A percentile compares a stretch with the other conserved stretches of the same genome.
Evolutionary conservation across 768 basidiomycete genomes (phyloP).

Genomic region (Mycena crocata): DNA sequence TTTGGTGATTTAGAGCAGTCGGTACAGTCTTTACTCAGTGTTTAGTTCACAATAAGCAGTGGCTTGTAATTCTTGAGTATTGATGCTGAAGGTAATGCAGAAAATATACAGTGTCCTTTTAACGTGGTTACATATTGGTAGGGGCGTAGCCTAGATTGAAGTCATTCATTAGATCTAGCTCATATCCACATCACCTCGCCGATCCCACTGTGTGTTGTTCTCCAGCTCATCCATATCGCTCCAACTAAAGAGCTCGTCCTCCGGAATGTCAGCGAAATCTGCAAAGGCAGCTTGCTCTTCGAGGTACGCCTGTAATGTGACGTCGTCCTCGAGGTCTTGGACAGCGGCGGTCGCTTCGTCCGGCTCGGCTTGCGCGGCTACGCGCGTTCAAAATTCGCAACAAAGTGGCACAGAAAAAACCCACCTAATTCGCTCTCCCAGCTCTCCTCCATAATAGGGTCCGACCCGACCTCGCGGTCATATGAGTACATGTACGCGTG

Average conservation of each 20-base stretch:
- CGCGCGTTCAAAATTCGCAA: neutral
- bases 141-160: conserved; percentile 7
- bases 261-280: conserved; percentile 30
- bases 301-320: conserved; percentile 20
- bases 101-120: neutral
- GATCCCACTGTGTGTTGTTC: neutral
- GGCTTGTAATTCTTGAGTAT: too few relatives aligned
- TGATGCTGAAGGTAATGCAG: neutral
- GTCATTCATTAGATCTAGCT: conserved; percentile 23
- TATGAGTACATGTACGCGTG: conserved; percentile 32
- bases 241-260: conserved; percentile 29
- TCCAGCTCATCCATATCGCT: conserved; percentile 9
- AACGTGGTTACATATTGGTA: neutral
- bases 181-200: conserved; percentile 11
- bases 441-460: conserved; percentile 19
- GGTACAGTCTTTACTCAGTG: too few relatives aligned
- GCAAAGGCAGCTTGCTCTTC: conserved; percentile 28
- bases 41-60: neutral
- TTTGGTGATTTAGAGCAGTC: too few relatives aligned
- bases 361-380: neutral
- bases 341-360: neutral
- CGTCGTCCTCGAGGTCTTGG: conserved; percentile 14
- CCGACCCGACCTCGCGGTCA: conserved; percentile 32
- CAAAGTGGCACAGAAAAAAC: neutral
- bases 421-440: conserved; percentile 30